Evolutionary conservation across 306 rosid genomes (phyloP), one percentile per base, ranked within the genome.

Genomic region (Dalbergia cochinchinensis): DNA sequence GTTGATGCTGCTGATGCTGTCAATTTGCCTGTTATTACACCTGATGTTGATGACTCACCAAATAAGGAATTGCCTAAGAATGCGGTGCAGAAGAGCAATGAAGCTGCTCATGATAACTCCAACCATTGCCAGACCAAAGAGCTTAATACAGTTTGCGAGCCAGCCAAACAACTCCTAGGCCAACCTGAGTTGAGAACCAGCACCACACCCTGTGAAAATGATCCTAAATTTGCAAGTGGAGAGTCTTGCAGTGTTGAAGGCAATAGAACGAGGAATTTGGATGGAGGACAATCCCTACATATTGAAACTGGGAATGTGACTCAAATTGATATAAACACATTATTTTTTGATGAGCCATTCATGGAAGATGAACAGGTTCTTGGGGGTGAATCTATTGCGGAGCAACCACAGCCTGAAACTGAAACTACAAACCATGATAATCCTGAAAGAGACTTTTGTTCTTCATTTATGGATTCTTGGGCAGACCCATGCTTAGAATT

Each of bases 401-500:
- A 84, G 66, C 83, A 80, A 51, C 81, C 76, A 19, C 87, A 57
- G n/a, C 75, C 73, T 74, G 89, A 72, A 72, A 76, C 66, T 26
- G 80, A 76, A 59, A 80, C 68, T 54, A 62, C 19, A 11, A 63
- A 66, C 74, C 55, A 12, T 7, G 82, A 54, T 69, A 71, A 77
- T 33, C 69, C 83, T 15, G 89, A 69, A 45, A 37, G 86, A 22
- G 82, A 78, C 34, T 62, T 78, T 47, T 48, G 89, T 73, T 82
- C 77, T 77, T 78, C 92, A 22, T 85, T 86, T 45, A 76, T 69
- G 77, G 92, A 89, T 80, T 69, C 88, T 79, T 92, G 97, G 94
- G 89, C 91, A 45, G 96, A 90, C 44, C 94, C 96, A 13, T 89
- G 96, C 85, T 85, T 90, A 65, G 97, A 92, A 65, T 92, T 90